Evolutionary conservation across 1,139 yeast genomes (phyloP).

Genomic region (Candida sp.): DNA sequence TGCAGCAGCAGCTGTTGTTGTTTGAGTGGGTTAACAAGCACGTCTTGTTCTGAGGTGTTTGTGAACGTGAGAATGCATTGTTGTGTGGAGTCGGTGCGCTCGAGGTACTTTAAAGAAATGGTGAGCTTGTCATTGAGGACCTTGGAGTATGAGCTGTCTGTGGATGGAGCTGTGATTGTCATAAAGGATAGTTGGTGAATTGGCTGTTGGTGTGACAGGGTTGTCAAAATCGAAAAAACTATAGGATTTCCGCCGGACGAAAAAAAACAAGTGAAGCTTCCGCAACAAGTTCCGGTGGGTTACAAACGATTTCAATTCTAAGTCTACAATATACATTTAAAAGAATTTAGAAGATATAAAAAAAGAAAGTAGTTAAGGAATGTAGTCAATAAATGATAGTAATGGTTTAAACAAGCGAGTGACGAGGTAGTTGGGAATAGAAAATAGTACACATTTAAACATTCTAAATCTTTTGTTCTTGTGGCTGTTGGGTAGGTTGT

Average conservation of each 20-base stretch:
- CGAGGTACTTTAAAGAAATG: conserved; percentile 11
- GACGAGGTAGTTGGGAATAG: not conserved
- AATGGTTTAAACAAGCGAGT: not conserved
- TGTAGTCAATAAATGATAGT: not conserved
- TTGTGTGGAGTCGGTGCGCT: not conserved
- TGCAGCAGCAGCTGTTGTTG: conserved; percentile 1
- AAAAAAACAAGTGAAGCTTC: not conserved
- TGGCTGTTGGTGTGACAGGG: not conserved
- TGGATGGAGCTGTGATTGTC: not conserved
- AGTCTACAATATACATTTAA: conserved; percentile 1
- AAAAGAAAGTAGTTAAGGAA: not conserved
- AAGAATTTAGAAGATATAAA: not conserved
- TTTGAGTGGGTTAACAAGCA: conserved; percentile 13
- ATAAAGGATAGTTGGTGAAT: not conserved
- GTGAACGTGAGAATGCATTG: conserved; percentile 13
- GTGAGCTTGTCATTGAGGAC: conserved; percentile 12
- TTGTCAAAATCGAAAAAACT: not conserved
- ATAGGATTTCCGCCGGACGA: not conserved
- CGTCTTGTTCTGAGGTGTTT: conserved; percentile 12
- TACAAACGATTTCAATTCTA: not conserved
- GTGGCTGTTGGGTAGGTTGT: conserved; percentile 33
- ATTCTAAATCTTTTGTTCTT: conserved; percentile 7
- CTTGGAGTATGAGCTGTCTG: conserved; percentile 11
- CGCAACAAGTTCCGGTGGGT: not conserved
- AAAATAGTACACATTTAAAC: not conserved